A percentile compares a stretch with the other conserved stretches of the same genome.
phyloP scores from a whole-genome alignment of 441 rosid species.

The Jatropha multifida region DNA sequence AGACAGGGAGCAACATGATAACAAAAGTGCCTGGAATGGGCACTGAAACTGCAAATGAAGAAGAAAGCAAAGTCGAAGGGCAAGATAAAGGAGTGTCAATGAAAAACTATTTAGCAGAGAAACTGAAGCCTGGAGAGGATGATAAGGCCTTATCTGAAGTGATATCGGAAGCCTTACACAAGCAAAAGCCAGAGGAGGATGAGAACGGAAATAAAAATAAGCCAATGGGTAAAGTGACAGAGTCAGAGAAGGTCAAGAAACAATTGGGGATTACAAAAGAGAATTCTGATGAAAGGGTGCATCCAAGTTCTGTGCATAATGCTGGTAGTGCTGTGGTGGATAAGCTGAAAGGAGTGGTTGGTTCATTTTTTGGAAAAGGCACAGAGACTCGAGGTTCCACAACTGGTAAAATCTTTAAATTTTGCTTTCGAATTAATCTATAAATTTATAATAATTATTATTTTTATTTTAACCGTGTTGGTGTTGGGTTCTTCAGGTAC shows the following conservation, averaged over 20 bases:
- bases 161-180: conserved; percentile 48
- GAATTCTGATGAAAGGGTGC: conserved; percentile 11
- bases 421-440: background rate
- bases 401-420: conserved; percentile 21
- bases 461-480: background rate
- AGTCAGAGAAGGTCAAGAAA: conserved; percentile 50
- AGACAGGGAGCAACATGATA: conserved; percentile 39
- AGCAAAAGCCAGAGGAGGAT: conserved; percentile 20
- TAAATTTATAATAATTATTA: background rate
- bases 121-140: conserved; percentile 69
- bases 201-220: conserved; percentile 22
- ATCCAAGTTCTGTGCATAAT: conserved; percentile 9
- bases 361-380: conserved; percentile 54
- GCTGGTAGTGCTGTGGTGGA: conserved; percentile 39
- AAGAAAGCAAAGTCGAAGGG: background rate
- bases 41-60: conserved; percentile 4
- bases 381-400: conserved; percentile 26
- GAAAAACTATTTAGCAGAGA: conserved; percentile 55
- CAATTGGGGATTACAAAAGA: conserved; percentile 30
- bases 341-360: conserved; percentile 53
- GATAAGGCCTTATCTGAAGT: conserved; percentile 64
- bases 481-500: background rate
- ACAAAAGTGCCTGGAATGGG: conserved; percentile 31
- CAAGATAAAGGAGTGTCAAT: conserved; percentile 45
- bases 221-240: conserved; percentile 40